Evolutionary conservation across 164 flowering plant species (phyloP).

Genomic region (Litsea cubeba): DNA sequence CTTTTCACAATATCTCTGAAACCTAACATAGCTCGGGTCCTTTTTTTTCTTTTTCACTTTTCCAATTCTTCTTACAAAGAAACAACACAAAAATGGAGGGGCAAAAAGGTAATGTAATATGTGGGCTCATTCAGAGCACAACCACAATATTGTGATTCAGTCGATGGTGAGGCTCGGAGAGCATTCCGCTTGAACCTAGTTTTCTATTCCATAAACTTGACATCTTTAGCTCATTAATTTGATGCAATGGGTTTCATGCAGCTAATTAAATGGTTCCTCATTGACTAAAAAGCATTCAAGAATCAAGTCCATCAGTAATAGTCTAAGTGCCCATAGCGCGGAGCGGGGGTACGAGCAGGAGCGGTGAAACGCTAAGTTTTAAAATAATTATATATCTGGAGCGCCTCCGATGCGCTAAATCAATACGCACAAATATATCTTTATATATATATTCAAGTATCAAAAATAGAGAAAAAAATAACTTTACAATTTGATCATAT

Average conservation of each 20-base stretch:
- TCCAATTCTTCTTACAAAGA: neutral
- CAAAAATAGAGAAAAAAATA: no score
- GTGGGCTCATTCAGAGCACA: neutral
- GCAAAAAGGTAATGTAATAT: neutral
- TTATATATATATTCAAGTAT: no score
- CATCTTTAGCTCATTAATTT: neutral
- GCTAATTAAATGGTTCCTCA: neutral
- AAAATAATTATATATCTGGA: no score
- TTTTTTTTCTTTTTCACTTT: neutral
- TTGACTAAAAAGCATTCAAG: neutral
- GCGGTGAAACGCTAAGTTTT: no score
- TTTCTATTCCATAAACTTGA: neutral
- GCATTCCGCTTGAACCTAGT: constrained; percentile 7
- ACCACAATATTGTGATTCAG: neutral
- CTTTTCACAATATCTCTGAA: no score
- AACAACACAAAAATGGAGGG: neutral
- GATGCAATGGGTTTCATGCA: neutral
- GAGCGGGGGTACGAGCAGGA: no score
- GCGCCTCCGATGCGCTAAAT: no score
- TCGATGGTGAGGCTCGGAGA: neutral
- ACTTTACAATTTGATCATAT: no score
- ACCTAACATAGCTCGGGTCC: no score
- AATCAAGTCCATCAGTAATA: neutral
- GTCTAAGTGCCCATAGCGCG: no score
- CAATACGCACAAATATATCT: no score